phyloP scores from a whole-genome alignment of 2,329 filamentous ascomycete genomes.

The Colletotrichum sublineola region DNA sequence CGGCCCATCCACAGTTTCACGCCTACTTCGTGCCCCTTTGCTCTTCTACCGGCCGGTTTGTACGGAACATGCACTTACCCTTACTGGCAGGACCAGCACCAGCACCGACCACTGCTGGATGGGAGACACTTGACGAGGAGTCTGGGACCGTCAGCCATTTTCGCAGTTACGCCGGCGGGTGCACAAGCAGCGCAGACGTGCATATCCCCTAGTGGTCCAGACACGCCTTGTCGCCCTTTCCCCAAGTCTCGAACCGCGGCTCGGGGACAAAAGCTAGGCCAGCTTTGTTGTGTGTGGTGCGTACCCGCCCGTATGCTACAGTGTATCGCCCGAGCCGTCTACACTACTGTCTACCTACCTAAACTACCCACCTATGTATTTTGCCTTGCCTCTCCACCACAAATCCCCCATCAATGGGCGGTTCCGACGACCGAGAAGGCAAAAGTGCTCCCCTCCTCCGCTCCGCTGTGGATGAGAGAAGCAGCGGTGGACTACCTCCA shows the following conservation, averaged over 20 bases:
- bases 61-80: constrained; percentile 1
- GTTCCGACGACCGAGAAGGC: constrained; percentile 26
- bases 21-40: background rate
- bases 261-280: constrained; percentile 15
- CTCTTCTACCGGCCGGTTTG: background rate
- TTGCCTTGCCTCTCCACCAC: constrained; percentile 24
- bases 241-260: constrained; percentile 11
- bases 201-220: constrained; percentile 19
- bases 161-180: background rate
- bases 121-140: background rate
- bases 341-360: background rate
- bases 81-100: background rate
- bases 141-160: background rate
- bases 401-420: constrained; percentile 18
- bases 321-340: constrained; percentile 28
- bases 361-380: background rate
- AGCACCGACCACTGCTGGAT: background rate
- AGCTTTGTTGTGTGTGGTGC: constrained; percentile 21
- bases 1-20: constrained; percentile 24
- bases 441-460: constrained; percentile 11
- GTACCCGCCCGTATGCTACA: constrained; percentile 24
- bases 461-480: constrained; percentile 25
- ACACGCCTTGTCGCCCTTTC: constrained; percentile 23
- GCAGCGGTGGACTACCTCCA: constrained; percentile 12
- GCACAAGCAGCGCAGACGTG: constrained; percentile 11